These are phyloP conservation scores for Kalanchoe fedtschenkoi DNA, from an alignment of 164 flowering plant species.

Conservation along the genomic window DNA sequence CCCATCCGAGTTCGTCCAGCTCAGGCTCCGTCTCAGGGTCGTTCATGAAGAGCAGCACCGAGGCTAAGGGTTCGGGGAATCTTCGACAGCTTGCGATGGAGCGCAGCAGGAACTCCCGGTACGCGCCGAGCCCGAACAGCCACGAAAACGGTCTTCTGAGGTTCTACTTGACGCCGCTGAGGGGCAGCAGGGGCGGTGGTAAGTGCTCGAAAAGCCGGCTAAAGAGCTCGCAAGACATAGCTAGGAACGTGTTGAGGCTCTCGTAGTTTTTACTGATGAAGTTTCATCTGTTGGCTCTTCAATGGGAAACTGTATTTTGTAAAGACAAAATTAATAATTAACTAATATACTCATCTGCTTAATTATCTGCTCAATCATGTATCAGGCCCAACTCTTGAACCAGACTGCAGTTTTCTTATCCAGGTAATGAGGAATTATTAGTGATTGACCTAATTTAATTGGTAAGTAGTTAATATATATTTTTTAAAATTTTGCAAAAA, in stretches of 20 bases:
- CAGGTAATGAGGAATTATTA: too few relatives aligned
- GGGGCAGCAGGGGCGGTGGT: conserved; percentile 27
- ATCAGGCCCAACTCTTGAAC: too few relatives aligned
- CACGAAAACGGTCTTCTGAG: conserved; percentile 60
- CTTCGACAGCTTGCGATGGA: conserved; percentile 36
- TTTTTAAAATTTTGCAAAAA: too few relatives aligned
- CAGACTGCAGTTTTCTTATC: too few relatives aligned
- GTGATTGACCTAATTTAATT: too few relatives aligned
- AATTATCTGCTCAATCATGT: too few relatives aligned
- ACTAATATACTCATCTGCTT: neutral
- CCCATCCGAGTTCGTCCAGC: conserved; percentile 25
- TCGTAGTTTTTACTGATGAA: conserved; percentile 2
- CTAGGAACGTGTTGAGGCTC: conserved; percentile 11
- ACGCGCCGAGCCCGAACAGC: conserved; percentile 30
- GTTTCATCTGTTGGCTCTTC: conserved; percentile 4
- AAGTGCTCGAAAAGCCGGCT: conserved; percentile 33
- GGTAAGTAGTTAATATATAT: too few relatives aligned
- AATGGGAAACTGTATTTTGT: neutral
- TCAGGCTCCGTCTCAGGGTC: conserved; percentile 17
- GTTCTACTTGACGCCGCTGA: conserved; percentile 77
- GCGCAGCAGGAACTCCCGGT: conserved; percentile 42
- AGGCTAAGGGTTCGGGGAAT: conserved; percentile 16
- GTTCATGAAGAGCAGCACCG: conserved; percentile 12
- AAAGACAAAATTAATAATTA: neutral
- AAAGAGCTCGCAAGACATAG: conserved; percentile 18